Evolutionary conservation across 768 basidiomycete species (phyloP).

Genomic region (Lactarius pseudohatsudake): DNA sequence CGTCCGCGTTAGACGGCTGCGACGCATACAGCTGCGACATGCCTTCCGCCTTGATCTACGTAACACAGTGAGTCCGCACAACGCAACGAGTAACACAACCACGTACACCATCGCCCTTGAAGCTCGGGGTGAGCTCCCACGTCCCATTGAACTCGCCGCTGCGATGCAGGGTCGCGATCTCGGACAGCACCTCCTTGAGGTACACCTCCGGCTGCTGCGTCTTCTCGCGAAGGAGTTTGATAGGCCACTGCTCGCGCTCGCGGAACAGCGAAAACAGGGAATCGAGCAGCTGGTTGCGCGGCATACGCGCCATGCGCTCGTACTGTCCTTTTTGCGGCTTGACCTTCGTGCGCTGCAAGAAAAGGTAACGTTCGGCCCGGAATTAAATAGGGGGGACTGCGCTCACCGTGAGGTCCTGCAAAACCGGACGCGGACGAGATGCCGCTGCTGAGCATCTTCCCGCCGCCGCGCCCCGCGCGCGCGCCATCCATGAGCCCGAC

Average conservation of each 20-base stretch:
- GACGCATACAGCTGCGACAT: conserved; percentile 34
- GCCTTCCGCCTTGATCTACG: conserved; percentile 38
- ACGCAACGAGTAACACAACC: conserved; percentile 1
- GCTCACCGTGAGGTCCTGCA: conserved; percentile 64
- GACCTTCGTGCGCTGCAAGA: conserved; percentile 49
- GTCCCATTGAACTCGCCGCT: conserved; percentile 78
- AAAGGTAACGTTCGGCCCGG: neutral
- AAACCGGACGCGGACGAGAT: conserved; percentile 63
- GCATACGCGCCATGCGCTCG: conserved; percentile 91
- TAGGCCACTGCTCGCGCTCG: conserved; percentile 78
- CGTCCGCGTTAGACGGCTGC: conserved; percentile 32
- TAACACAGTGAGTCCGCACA: conserved; percentile 16
- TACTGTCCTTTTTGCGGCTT: conserved; percentile 69
- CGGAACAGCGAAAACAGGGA: conserved; percentile 76
- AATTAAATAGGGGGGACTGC: no score
- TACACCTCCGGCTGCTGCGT: conserved; percentile 87
- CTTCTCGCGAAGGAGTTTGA: conserved; percentile 71
- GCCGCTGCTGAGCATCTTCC: conserved; percentile 79
- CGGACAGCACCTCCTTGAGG: conserved; percentile 77
- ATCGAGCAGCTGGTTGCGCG: conserved; percentile 84
- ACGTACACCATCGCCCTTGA: conserved; percentile 61
- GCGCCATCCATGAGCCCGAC: conserved; percentile 76
- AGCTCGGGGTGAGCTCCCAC: conserved; percentile 78
- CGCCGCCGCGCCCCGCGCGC: conserved; percentile 65
- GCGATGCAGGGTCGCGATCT: conserved; percentile 74